Evolutionary conservation across 2,329 filamentous ascomycete species (phyloP), one percentile per base, ranked within the genome.

Genomic region (Cytospora paraplurivora): DNA sequence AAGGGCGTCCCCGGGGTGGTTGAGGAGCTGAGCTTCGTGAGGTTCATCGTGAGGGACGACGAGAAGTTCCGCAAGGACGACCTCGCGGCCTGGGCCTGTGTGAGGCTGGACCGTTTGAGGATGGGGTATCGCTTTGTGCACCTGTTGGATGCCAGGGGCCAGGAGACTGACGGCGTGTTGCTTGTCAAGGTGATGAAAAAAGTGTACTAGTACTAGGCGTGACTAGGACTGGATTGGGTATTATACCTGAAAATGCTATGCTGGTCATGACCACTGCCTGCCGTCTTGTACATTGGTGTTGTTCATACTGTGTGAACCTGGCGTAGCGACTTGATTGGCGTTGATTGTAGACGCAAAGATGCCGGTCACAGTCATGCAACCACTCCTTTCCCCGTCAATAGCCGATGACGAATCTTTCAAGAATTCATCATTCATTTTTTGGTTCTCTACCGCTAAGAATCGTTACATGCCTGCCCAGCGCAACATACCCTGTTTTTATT

Each of bases 31-130:
- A 86, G 87, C 35, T 93, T 93, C 77, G 81, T 92, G 60, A 82
- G 90, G 71, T 91, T 98, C 80, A 92, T 96, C 70, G 82, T 98
- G 68, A 90, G 93, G 75, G 92, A 98, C 73, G 90, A 96, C 69
- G 90, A 94, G 75, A 85, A 93, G 68, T 87, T 88, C 4, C 83
- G 84, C 67, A 55, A 57, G 27, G 93, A 98, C 71, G 85, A 89
- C 64, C 76, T 97, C 62, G 89, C 92, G 12, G 92, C 90, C 3
- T 98, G 95, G 95, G 88, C 91, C 1, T 97, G 93, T 72, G 88
- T 96, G 69, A 84, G 93, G 47, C 84, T 98, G 27, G 93, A 97
- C 76, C 84, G 93, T 8, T 75, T 97, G 64, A 86, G 86, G 65
- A 78, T 84, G 38, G 94, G 95, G 0, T 90, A 91, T 69, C 82